Percentiles rank a stretch among this genome's conserved stretches.
Conservation (phyloP, 768 basidiomycete genomes). For the Amanita phalloides region DNA sequence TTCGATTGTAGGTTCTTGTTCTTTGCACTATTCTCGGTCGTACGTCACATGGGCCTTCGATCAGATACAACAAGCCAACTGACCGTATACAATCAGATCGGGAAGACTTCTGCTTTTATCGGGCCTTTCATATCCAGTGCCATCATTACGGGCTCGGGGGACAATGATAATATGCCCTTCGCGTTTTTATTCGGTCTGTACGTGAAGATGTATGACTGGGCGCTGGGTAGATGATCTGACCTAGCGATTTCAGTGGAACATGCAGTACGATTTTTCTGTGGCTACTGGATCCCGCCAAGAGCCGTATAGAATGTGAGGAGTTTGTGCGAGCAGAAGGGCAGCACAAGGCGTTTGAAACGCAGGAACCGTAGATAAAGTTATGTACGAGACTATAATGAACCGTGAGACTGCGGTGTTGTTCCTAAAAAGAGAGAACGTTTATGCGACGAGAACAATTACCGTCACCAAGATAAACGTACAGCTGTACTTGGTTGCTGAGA, state of each 20-base stretch:
- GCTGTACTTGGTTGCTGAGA: background rate
- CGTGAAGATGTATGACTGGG: slow-evolving; percentile 13
- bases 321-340: slow-evolving; percentile 45
- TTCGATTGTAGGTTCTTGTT: slow-evolving; percentile 43
- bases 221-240: background rate
- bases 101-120: slow-evolving; percentile 70
- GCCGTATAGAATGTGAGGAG: slow-evolving; percentile 48
- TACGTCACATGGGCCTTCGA: slow-evolving; percentile 15
- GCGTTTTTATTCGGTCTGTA: slow-evolving; percentile 63
- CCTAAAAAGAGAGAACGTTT: background rate
- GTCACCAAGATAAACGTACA: background rate
- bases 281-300: slow-evolving; percentile 55
- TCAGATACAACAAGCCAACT: background rate
- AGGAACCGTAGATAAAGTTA: background rate
- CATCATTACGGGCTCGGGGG: slow-evolving; percentile 55
- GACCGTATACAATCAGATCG: slow-evolving; percentile 27
- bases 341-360: slow-evolving; percentile 13
- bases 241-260: slow-evolving; percentile 28
- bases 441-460: slow-evolving; percentile 1
- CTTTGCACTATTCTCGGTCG: slow-evolving; percentile 67
- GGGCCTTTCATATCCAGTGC: slow-evolving; percentile 68
- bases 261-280: slow-evolving; percentile 49
- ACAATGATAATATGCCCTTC: slow-evolving; percentile 71
- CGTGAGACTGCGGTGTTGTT: background rate
- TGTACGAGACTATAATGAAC: too few species aligned